A percentile compares a stretch with the other conserved stretches of the same genome.
These are phyloP conservation scores for Iris macrosiphon DNA, from an alignment of 106 monocot genomes.

Conservation along the genomic window DNA sequence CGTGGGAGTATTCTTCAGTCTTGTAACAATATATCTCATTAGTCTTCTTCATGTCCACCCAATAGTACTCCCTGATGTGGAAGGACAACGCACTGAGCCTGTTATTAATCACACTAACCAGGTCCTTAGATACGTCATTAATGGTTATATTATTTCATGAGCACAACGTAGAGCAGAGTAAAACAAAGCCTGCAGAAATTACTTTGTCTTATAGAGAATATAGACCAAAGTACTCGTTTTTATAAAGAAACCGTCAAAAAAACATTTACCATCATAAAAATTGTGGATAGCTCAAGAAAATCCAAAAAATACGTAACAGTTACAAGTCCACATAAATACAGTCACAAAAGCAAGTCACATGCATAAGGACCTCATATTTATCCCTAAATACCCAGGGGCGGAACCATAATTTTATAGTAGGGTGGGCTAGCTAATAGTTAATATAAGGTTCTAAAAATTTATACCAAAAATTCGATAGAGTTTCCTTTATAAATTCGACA, in stretches of 20 bases:
- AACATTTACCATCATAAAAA: background rate
- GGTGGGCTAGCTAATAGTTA: no score
- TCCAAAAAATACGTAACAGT: no score
- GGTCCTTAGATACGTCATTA: conserved; percentile 64
- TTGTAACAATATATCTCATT: conserved; percentile 96
- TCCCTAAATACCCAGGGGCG: no score
- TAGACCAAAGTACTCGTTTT: background rate
- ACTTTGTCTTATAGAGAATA: background rate
- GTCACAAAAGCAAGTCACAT: no score
- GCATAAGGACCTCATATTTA: no score
- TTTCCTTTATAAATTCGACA: no score
- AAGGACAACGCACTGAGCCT: conserved; percentile 83
- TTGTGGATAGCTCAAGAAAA: no score
- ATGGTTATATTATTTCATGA: conserved; percentile 70
- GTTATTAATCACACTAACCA: conserved; percentile 69
- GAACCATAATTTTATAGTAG: no score
- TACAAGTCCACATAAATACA: no score
- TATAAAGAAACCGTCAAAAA: no score
- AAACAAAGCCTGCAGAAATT: conserved; percentile 60
- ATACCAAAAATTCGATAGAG: no score
- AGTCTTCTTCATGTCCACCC: conserved; percentile 93
- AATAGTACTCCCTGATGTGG: conserved; percentile 89
- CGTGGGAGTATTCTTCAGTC: conserved; percentile 87
- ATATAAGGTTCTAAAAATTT: no score
- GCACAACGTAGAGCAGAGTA: conserved; percentile 83